Conservation (phyloP, 164 flowering plant species). For the Berberis thunbergii region DNA sequence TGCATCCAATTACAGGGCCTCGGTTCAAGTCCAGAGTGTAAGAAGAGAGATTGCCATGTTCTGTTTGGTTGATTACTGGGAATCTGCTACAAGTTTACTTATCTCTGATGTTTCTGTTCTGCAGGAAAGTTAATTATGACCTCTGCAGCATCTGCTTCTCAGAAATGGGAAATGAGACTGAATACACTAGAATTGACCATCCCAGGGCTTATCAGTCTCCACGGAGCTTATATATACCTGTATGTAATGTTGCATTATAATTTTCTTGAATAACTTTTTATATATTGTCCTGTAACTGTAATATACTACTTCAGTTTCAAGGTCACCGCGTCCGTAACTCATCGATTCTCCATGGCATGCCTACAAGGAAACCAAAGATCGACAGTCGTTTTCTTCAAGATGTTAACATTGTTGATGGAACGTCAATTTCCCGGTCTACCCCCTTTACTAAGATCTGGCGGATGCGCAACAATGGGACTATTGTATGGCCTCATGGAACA, state of each 20-base stretch:
- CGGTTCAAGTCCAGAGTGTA: slow-evolving; percentile 92
- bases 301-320: slow-evolving; percentile 10
- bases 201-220: slow-evolving; percentile 28
- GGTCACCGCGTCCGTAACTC: slow-evolving; percentile 12
- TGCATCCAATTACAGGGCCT: slow-evolving; percentile 76
- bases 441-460: slow-evolving; percentile 88
- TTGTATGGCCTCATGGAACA: slow-evolving; percentile 53
- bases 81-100: background rate
- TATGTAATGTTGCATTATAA: background rate
- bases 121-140: slow-evolving; percentile 75
- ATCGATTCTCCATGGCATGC: slow-evolving; percentile 10
- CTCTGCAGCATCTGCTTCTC: slow-evolving; percentile 70
- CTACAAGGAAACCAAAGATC: slow-evolving; percentile 20
- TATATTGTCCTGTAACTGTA: background rate
- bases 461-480: slow-evolving; percentile 67
- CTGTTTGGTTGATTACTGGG: background rate
- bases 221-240: background rate
- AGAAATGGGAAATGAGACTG: slow-evolving; percentile 51
- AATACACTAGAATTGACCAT: slow-evolving; percentile 58
- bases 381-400: slow-evolving; percentile 63
- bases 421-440: slow-evolving; percentile 52
- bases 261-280: background rate
- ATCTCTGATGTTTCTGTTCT: slow-evolving; percentile 2
- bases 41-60: slow-evolving; percentile 13
- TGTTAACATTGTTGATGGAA: slow-evolving; percentile 71